Evolutionary conservation across 371 early-diverging fungal genomes (phyloP), one percentile per base, ranked within the genome.

Genomic region (Rhizomucor miehei): DNA sequence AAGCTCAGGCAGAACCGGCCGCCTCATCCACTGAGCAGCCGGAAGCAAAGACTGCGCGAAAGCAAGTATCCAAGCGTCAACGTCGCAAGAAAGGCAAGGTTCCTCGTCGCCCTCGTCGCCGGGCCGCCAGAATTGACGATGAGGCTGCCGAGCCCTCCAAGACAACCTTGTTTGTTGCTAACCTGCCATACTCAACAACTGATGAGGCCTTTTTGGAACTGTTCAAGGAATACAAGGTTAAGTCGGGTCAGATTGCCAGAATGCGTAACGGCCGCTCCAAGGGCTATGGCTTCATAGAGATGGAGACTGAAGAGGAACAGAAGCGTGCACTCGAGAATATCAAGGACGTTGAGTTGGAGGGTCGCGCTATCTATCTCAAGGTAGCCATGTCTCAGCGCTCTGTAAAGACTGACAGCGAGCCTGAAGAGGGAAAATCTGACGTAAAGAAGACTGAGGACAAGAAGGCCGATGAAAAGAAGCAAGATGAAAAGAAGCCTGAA

Each of bases 261-360:
- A 61, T 67, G 62, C 69, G 60, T 25, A 75, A 66, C 29, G 89
- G 88, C 14, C 82, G 88, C 43, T 85, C 88, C 73, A 92, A 91
- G 77, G 95, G 96, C 36, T 95, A 88, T 73, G 96, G 95, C 17
- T 95, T 97, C 69, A 91, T 94, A 39, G 92, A 92, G 57, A 77
- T 93, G 48, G 84, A 68, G 20, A 71, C 73, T 56, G 82, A 91
- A 59, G 85, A 67, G 11, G 95, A 94, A 57, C 96, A 94, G 74
- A 64, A 78, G 48, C 81, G 81, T 56, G 93, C 87, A 12, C 58
- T 95, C 39, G 80, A 82, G 35, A 79, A 81, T 55, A 56, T 89
- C 49, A 79, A 76, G 57, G 75, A 77, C 56, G 75, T 81, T 20
- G 54, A 64, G 29, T 76, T 87, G 34, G 89, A 91, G 24, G 91